Conservation (phyloP, 257 asterid genomes). For the Salvia rosmarinus region DNA sequence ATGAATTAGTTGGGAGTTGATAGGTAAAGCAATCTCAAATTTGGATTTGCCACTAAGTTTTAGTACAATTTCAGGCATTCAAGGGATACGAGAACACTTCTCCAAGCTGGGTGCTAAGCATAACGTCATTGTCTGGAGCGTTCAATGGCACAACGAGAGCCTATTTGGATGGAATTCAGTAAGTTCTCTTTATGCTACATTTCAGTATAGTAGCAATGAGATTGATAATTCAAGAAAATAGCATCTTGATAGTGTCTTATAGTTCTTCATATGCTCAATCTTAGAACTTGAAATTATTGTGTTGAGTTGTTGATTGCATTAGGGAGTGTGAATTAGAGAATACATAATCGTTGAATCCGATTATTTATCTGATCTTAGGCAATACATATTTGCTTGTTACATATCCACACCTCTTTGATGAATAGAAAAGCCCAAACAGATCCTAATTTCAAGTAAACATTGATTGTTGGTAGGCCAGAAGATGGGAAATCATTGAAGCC, state of each 20-base stretch:
- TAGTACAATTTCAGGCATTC: conserved; percentile 60
- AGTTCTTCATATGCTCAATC: not conserved
- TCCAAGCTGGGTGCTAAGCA: conserved; percentile 81
- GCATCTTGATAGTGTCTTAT: not conserved
- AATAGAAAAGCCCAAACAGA: too few species aligned
- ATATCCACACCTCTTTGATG: not conserved
- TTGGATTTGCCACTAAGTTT: conserved; percentile 13
- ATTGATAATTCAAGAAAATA: too few species aligned
- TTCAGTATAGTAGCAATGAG: not conserved
- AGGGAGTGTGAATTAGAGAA: not conserved
- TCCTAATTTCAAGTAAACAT: not conserved
- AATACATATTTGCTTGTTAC: not conserved
- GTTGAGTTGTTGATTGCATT: conserved; percentile 9
- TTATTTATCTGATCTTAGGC: not conserved
- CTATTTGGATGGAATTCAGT: conserved; percentile 95
- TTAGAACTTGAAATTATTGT: not conserved
- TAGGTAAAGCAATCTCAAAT: not conserved
- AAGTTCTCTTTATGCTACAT: too few species aligned
- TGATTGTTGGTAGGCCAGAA: conserved; percentile 63
- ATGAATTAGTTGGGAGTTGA: not conserved
- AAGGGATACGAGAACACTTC: conserved; percentile 74
- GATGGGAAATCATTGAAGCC: conserved; percentile 85
- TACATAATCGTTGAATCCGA: not conserved
- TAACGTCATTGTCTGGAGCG: conserved; percentile 94
- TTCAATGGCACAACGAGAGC: conserved; percentile 95